Conservation (phyloP, 139 green algal genomes). For the Tetraselmis chui region DNA sequence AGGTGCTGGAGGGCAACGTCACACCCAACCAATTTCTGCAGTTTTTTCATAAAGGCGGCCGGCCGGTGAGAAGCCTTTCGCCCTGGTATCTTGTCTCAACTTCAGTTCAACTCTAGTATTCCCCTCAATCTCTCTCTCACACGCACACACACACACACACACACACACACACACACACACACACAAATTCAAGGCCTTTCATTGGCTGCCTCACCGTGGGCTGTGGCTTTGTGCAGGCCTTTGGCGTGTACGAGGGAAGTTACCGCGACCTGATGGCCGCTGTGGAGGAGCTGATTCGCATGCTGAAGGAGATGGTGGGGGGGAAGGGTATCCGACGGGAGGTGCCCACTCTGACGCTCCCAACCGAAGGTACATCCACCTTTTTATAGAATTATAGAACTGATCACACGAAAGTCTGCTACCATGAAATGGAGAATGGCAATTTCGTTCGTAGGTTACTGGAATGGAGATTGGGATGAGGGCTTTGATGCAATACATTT, state of each 20-base stretch:
- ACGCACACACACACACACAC: too few species aligned
- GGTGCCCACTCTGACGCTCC: conserved; percentile 44
- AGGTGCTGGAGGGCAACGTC: background rate
- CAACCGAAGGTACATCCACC: conserved; percentile 16
- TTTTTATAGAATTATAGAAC: too few species aligned
- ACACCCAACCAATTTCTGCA: background rate
- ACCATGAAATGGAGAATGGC: background rate
- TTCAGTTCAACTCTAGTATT: too few species aligned
- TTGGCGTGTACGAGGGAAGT: conserved; percentile 61
- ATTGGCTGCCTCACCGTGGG: too few species aligned
- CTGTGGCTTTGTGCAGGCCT: too few species aligned
- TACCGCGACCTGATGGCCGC: conserved; percentile 61
- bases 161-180: too few species aligned
- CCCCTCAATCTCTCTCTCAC: too few species aligned
- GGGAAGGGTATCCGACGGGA: conserved; percentile 32
- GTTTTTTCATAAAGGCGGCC: background rate
- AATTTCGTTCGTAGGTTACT: background rate
- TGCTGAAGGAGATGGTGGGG: conserved; percentile 34
- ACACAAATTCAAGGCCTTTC: too few species aligned
- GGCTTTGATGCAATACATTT: background rate
- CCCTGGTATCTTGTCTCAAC: too few species aligned
- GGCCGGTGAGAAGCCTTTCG: background rate
- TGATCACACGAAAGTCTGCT: conserved; percentile 17
- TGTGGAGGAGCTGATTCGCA: conserved; percentile 34
- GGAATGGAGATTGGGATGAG: background rate